phyloP scores from a whole-genome alignment of 257 asterid species.

The Solanum virginianum region DNA sequence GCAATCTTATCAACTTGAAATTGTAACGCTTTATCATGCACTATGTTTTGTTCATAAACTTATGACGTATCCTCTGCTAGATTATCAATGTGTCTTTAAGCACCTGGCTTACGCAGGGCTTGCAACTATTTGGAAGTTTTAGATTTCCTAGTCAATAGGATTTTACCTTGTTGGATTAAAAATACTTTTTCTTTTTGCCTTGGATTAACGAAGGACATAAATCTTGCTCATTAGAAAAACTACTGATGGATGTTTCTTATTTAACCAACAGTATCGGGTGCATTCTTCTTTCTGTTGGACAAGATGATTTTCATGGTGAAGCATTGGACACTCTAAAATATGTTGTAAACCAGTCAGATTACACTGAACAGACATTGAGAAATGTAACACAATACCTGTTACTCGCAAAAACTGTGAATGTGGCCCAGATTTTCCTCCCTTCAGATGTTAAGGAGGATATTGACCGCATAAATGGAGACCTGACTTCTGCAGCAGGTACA shows the following conservation, averaged over 20 bases:
- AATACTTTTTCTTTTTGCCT: neutral
- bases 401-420: conserved; percentile 73
- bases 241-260: neutral
- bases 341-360: conserved; percentile 92
- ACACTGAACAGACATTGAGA: conserved; percentile 71
- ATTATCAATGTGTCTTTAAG: neutral
- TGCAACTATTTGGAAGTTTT: neutral
- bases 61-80: neutral
- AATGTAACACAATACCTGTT: conserved; percentile 69
- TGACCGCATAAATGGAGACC: conserved; percentile 54
- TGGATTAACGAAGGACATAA: neutral
- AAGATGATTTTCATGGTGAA: conserved; percentile 67
- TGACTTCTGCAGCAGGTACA: conserved; percentile 59
- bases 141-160: neutral
- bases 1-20: neutral
- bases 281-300: conserved; percentile 87
- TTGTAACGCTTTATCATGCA: neutral
- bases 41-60: neutral
- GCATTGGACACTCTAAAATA: conserved; percentile 59
- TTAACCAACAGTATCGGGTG: conserved; percentile 56
- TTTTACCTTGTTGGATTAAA: neutral
- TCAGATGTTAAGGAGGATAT: conserved; percentile 62
- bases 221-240: neutral
- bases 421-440: conserved; percentile 85
- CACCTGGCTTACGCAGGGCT: neutral